Evolutionary conservation across 805 yeast species (phyloP).

Genomic region (Saccharomycopsis schoenii): DNA sequence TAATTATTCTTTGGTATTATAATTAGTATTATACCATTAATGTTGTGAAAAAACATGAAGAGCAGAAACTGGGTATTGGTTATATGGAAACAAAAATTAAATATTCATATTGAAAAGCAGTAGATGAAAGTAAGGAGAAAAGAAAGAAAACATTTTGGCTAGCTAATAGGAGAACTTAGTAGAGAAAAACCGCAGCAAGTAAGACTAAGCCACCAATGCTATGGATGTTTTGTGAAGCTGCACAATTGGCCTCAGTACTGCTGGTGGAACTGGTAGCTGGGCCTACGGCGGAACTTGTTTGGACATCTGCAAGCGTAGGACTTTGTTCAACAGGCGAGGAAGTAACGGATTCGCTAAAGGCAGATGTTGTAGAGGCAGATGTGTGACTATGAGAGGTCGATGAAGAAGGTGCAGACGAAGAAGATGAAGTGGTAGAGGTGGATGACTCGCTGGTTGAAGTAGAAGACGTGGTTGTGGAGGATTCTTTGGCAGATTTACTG

Average conservation of each 20-base stretch:
- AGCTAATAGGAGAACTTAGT: background rate
- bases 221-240: background rate
- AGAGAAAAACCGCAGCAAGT: background rate
- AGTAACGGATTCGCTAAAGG: background rate
- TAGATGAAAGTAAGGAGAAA: background rate
- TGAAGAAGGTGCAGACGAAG: background rate
- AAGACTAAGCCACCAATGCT: background rate
- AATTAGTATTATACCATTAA: too few species aligned
- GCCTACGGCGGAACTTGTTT: background rate
- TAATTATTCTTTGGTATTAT: too few species aligned
- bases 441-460: background rate
- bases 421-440: background rate
- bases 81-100: background rate
- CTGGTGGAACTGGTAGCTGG: background rate
- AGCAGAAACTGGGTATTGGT: background rate
- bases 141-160: background rate
- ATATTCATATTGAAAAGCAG: background rate
- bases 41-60: background rate
- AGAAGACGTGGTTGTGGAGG: background rate
- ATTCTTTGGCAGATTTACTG: background rate
- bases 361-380: background rate
- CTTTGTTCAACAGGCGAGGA: background rate
- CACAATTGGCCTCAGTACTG: background rate
- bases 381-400: background rate
- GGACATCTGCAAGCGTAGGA: background rate